Percentiles rank a stretch among this genome's conserved stretches.
phyloP scores from a whole-genome alignment of 2,329 filamentous ascomycete genomes.

The Fusarium aywerte region DNA sequence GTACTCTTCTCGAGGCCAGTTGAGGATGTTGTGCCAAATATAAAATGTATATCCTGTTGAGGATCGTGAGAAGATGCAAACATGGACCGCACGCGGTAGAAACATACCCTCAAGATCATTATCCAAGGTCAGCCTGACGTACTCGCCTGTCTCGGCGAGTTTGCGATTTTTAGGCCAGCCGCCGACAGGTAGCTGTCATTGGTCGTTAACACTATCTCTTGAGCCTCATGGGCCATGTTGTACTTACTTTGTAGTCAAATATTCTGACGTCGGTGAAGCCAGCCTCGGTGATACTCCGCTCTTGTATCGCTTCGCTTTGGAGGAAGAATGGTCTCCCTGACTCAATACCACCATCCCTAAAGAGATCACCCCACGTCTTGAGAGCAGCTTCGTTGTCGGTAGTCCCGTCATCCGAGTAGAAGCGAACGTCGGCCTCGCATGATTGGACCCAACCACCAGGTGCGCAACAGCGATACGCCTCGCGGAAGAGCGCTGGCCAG shows the following conservation, averaged over 20 bases:
- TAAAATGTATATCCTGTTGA: slow-evolving; percentile 30
- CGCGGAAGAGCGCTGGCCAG: slow-evolving; percentile 31
- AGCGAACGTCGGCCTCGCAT: slow-evolving; percentile 35
- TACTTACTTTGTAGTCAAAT: slow-evolving; percentile 35
- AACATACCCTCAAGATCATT: slow-evolving; percentile 37
- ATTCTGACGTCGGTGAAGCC: slow-evolving; percentile 34
- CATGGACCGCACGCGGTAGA: background rate
- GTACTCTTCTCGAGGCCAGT: slow-evolving; percentile 39
- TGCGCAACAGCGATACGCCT: slow-evolving; percentile 36
- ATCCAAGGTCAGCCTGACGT: slow-evolving; percentile 38
- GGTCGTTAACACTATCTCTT: background rate
- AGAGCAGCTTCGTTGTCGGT: slow-evolving; percentile 24
- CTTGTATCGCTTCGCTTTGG: slow-evolving; percentile 26
- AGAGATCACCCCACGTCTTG: slow-evolving; percentile 24
- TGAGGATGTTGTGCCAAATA: slow-evolving; percentile 35
- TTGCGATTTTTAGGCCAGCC: slow-evolving; percentile 40
- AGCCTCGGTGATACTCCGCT: slow-evolving; percentile 32
- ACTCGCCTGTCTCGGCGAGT: slow-evolving; percentile 35
- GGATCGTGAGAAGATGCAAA: background rate
- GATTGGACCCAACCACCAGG: slow-evolving; percentile 39
- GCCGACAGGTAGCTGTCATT: slow-evolving; percentile 32
- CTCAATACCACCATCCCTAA: slow-evolving; percentile 9
- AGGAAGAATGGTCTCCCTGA: slow-evolving; percentile 29
- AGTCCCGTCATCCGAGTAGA: slow-evolving; percentile 37
- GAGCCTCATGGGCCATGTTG: too few species aligned